phyloP scores from a whole-genome alignment of 2,329 filamentous ascomycete species.

The Fusarium sp. region DNA sequence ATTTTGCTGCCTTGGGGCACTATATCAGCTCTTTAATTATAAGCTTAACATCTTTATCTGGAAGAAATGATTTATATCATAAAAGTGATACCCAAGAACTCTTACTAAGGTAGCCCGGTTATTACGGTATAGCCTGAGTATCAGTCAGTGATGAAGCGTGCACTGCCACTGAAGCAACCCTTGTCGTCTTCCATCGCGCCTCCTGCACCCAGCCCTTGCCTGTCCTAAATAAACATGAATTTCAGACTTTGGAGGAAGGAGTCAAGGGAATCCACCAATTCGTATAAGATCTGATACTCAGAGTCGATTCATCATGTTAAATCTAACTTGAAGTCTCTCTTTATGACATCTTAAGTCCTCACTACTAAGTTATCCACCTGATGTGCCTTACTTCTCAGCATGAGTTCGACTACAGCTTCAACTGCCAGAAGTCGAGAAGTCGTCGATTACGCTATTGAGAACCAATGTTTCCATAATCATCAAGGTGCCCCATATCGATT shows the following conservation, averaged over 20 bases:
- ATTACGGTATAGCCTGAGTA: too few species aligned
- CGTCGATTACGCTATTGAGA: slow-evolving; percentile 39
- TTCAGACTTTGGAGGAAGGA: neutral
- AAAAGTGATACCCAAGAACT: neutral
- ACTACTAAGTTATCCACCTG: neutral
- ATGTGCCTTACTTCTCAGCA: neutral
- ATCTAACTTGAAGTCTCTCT: neutral
- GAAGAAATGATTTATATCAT: neutral
- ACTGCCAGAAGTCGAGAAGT: slow-evolving; percentile 16
- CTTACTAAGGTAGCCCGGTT: too few species aligned
- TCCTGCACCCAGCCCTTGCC: neutral
- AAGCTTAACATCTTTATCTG: neutral
- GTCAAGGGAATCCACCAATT: neutral
- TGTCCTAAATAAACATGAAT: neutral
- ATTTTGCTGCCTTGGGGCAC: neutral
- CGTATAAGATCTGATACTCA: neutral
- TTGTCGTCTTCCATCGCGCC: neutral
- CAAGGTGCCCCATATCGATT: slow-evolving; percentile 40
- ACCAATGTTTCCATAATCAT: slow-evolving; percentile 42
- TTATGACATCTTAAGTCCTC: neutral
- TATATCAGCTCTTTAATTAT: neutral
- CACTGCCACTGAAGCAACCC: neutral
- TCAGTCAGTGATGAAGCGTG: neutral
- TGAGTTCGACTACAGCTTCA: slow-evolving; percentile 2
- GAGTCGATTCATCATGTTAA: neutral